These are phyloP conservation scores for Bisporella sp. DNA, from an alignment of 2,329 filamentous ascomycete genomes.

Conservation along the genomic window DNA sequence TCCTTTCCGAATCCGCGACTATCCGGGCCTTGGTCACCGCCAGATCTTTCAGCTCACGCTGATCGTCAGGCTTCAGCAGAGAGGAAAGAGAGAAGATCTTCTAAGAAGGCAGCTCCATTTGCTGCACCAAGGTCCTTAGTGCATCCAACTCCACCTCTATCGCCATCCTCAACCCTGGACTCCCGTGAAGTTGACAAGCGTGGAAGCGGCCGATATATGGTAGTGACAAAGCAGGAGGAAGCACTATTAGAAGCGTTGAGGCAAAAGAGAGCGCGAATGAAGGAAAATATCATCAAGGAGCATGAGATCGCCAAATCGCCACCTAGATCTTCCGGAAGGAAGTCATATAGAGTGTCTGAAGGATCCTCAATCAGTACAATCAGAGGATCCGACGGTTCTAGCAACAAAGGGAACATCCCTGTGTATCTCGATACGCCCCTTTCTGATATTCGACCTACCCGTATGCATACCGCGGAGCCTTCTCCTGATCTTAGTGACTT, in stretches of 20 bases:
- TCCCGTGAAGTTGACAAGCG: constrained; percentile 10
- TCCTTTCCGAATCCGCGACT: constrained; percentile 4
- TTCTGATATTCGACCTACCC: constrained; percentile 7
- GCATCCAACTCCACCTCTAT: constrained; percentile 24
- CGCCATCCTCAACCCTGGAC: constrained; percentile 20
- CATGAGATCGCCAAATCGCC: constrained; percentile 21
- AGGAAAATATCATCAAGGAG: constrained; percentile 31
- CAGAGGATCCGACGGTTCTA: constrained; percentile 3
- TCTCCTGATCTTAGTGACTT: constrained; percentile 25
- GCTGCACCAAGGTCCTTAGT: constrained; percentile 9
- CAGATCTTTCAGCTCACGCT: background rate
- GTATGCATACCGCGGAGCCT: constrained; percentile 21
- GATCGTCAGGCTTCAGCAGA: background rate
- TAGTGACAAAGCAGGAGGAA: constrained; percentile 46
- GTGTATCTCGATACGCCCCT: constrained; percentile 22
- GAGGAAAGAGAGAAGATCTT: constrained; percentile 4
- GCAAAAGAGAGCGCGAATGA: constrained; percentile 38
- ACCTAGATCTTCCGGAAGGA: constrained; percentile 5
- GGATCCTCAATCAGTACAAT: constrained; percentile 13
- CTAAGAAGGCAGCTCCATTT: constrained; percentile 7
- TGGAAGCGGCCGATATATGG: constrained; percentile 33
- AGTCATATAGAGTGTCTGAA: constrained; percentile 10
- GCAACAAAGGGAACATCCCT: constrained; percentile 16
- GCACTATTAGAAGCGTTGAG: constrained; percentile 43
- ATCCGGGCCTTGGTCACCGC: constrained; percentile 11